A percentile compares a stretch with the other conserved stretches of the same genome.
Evolutionary conservation across 805 yeast species (phyloP).

Genomic region (Tetrapisispora pingtungensis): DNA sequence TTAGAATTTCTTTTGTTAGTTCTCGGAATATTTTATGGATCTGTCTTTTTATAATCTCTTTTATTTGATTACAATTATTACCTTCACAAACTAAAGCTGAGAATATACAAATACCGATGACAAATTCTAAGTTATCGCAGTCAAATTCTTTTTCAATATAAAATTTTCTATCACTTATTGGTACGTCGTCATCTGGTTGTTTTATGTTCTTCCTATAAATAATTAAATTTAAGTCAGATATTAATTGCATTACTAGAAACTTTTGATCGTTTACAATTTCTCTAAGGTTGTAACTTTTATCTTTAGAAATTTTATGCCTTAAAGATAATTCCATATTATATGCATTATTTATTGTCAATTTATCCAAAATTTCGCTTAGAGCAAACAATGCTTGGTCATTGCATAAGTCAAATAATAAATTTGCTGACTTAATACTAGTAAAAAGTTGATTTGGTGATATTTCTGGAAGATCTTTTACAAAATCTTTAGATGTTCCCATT

Average conservation of each 20-base stretch:
- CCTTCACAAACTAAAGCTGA: not conserved
- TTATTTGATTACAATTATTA: not conserved
- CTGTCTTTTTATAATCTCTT: conserved; percentile 12
- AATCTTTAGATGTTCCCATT: not conserved
- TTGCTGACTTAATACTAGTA: conserved; percentile 14
- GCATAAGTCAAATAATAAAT: conserved; percentile 12
- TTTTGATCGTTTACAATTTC: conserved; percentile 54
- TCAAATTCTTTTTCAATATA: conserved; percentile 3
- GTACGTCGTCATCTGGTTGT: not conserved
- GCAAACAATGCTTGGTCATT: conserved; percentile 5
- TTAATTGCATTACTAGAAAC: conserved; percentile 46
- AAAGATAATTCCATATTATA: conserved; percentile 57
- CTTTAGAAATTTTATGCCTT: conserved; percentile 20
- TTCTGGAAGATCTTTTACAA: not conserved
- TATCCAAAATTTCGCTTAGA: conserved; percentile 17
- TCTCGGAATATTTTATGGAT: conserved; percentile 13
- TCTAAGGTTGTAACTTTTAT: conserved; percentile 36
- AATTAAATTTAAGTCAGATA: conserved; percentile 28
- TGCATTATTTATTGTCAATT: conserved; percentile 44
- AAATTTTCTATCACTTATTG: conserved; percentile 3
- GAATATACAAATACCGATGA: not conserved
- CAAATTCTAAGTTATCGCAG: conserved; percentile 7
- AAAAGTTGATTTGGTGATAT: conserved; percentile 4
- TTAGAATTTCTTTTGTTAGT: conserved; percentile 5
- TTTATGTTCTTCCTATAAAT: not conserved